Evolutionary conservation across 2,329 filamentous ascomycete species (phyloP).

Genomic region (Colletotrichum sp.): DNA sequence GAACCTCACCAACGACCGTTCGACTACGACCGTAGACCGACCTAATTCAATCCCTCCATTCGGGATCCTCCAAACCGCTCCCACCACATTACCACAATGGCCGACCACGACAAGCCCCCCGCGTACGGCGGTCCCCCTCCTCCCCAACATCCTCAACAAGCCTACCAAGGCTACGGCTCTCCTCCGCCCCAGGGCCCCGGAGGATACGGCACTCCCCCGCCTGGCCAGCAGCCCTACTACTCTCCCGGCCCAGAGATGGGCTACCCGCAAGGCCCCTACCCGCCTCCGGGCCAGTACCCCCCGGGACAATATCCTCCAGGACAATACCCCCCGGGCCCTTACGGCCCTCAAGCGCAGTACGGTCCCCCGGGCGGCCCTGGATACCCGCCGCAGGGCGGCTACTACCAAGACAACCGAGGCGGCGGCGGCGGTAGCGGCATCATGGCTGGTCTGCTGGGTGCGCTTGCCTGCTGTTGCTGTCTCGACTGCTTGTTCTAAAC

Average conservation of each 20-base stretch:
- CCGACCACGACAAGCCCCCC: conserved; percentile 54
- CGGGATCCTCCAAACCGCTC: background rate
- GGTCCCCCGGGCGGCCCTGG: conserved; percentile 26
- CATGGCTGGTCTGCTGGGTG: conserved; percentile 53
- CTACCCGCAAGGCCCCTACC: conserved; percentile 38
- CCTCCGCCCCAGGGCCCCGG: conserved; percentile 34
- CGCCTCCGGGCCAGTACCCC: conserved; percentile 36
- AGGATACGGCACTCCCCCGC: conserved; percentile 39
- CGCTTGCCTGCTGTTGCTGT: conserved; percentile 64
- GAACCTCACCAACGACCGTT: background rate
- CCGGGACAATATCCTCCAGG: conserved; percentile 38
- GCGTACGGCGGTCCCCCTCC: conserved; percentile 46
- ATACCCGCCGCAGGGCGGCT: conserved; percentile 30
- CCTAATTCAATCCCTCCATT: background rate
- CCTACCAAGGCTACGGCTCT: conserved; percentile 48
- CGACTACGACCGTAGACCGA: background rate
- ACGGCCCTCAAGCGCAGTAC: conserved; percentile 16
- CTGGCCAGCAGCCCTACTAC: conserved; percentile 35
- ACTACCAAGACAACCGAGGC: conserved; percentile 33
- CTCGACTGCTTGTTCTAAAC: conserved; percentile 60
- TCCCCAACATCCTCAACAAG: conserved; percentile 44
- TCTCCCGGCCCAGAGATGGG: conserved; percentile 47
- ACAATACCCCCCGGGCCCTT: conserved; percentile 27
- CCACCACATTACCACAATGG: conserved; percentile 36
- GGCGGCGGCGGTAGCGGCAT: conserved; percentile 37